Base-by-base conservation (phyloP, 176 grass and related monocot species). In the Oryza longistaminata region DNA sequence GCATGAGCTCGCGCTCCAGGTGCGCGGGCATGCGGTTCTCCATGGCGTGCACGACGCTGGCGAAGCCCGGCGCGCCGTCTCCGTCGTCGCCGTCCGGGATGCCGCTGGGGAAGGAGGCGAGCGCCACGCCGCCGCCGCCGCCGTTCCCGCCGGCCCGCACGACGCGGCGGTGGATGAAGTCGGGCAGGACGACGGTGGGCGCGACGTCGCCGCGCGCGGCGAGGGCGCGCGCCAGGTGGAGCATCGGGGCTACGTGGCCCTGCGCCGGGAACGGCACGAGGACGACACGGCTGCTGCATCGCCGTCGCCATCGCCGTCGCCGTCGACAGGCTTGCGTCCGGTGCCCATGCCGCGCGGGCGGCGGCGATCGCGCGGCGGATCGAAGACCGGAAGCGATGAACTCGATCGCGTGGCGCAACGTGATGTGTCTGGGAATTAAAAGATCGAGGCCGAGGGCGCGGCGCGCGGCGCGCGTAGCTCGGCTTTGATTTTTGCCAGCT, bases 241-340 rank as follows among this genome's bases (percentile, higher is more conserved):
- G 81, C 96, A 96, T 94, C 22, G 96, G 96, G 17, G 90, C 92
- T 58, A 99, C 68, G 69, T 99, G 96, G 61, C 96, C 96, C 68
- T 96, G 96, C 24, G 96, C 91, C 14, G 96, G 93, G 87, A 99
- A 99, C 29, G 93, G 91, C n/a, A 99, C 91, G 37, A 99, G 90
- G 33, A 99, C 44, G 37, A 92, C 71, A 8, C 39, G 39, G 39
- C 39, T 40, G 39, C 0, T 40, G 39, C 39, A 40, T 0, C 5
- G 3, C 5, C 50, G 50, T 17, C 50, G 50, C 35, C 5, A 6
- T 37, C 35, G 35, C 35, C 34, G 7, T 39, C 15, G 3, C 5
- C 50, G 50, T 17, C 50, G 50, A 16, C 50, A 5, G 3, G 29
- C 74, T 78, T 52, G 11, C 66, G 43, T 24, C 71, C 80, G 1